A percentile compares a stretch with the other conserved stretches of the same genome.
phyloP scores from a whole-genome alignment of 345 rosid species.

The Citrus reticulata region DNA sequence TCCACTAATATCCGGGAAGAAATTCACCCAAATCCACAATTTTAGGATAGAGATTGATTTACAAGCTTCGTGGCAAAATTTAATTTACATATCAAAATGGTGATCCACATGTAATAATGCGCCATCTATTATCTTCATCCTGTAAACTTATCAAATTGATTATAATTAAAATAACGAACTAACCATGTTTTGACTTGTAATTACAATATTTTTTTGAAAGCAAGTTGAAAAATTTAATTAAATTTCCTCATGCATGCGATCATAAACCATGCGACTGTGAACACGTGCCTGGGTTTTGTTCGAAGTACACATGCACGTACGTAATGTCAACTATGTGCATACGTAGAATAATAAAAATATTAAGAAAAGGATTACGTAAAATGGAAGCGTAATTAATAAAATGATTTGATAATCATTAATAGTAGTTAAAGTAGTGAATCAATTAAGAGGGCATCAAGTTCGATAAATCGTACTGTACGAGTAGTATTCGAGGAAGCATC shows the following conservation, averaged over 20 bases:
- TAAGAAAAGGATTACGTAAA: neutral
- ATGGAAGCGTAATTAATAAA: neutral
- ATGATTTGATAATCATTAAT: neutral
- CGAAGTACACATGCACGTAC: slow-evolving; percentile 38
- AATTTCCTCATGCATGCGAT: neutral
- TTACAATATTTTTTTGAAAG: neutral
- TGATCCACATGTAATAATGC: neutral
- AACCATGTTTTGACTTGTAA: slow-evolving; percentile 3
- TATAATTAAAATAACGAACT: neutral
- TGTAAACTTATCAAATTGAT: neutral
- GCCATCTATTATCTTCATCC: slow-evolving; percentile 9
- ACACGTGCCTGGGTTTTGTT: slow-evolving; percentile 21
- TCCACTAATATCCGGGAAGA: no score
- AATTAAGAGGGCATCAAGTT: slow-evolving; percentile 10
- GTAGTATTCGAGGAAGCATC: slow-evolving; percentile 12
- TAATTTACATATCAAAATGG: neutral
- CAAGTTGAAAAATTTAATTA: neutral
- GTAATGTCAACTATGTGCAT: neutral
- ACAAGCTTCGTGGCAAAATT: no score
- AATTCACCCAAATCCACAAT: no score
- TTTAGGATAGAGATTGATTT: no score
- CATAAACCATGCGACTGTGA: slow-evolving; percentile 1
- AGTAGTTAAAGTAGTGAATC: neutral
- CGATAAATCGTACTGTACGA: slow-evolving; percentile 3
- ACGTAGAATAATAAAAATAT: neutral